Evolutionary conservation across 306 rosid species (phyloP).

Genomic region (Quercus gilva): DNA sequence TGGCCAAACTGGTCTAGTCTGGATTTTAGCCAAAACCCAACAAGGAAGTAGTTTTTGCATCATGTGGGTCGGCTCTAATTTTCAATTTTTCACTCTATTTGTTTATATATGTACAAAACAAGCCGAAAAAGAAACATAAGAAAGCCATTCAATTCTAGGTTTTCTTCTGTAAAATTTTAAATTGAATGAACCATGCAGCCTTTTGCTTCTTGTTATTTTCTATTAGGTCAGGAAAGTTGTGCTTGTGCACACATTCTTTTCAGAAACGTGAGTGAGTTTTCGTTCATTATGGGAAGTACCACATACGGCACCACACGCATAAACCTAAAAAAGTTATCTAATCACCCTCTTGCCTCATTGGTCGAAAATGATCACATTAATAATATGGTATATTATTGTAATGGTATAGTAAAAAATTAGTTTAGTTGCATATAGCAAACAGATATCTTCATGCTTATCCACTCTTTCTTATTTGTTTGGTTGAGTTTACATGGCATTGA

Average conservation of each 20-base stretch:
- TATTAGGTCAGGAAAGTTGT: background rate
- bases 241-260: background rate
- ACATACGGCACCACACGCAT: background rate
- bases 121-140: background rate
- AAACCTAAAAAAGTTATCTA: background rate
- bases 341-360: background rate
- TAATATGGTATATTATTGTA: too few species aligned
- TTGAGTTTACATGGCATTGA: too few species aligned
- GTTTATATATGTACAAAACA: background rate
- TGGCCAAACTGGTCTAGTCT: conserved; percentile 16
- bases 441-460: background rate
- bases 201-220: background rate
- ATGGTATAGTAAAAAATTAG: too few species aligned
- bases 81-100: background rate
- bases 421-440: background rate
- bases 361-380: background rate
- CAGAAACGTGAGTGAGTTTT: background rate
- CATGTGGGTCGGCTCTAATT: conserved; percentile 6
- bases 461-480: background rate
- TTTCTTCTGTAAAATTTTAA: background rate
- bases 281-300: background rate
- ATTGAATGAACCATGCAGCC: background rate
- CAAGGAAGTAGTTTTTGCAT: background rate
- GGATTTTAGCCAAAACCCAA: background rate
- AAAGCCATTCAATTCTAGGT: too few species aligned